These are phyloP conservation scores for Claviceps quebecensis DNA, from an alignment of 2,329 filamentous ascomycete genomes.

Conservation along the genomic window DNA sequence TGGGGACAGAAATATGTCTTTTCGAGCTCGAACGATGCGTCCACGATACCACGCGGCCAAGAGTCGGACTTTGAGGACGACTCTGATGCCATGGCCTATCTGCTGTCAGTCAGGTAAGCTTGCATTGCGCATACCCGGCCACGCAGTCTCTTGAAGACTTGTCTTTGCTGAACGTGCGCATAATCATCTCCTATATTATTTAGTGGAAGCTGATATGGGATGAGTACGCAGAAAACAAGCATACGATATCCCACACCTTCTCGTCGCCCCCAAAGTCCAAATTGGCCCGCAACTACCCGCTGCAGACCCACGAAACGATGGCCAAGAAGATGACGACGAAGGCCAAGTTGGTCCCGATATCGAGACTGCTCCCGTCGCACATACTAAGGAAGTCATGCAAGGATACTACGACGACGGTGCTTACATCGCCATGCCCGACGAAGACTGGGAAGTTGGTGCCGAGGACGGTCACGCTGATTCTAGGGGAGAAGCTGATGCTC, in stretches of 20 bases:
- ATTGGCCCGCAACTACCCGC: constrained; percentile 35
- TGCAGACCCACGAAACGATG: constrained; percentile 17
- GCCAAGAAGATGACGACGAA: constrained; percentile 17
- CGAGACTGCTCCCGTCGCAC: constrained; percentile 21
- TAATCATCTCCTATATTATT: not conserved
- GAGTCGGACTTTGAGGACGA: constrained; percentile 56
- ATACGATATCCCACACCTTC: constrained; percentile 54
- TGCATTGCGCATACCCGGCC: not conserved
- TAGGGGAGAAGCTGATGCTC: constrained; percentile 15
- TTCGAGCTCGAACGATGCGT: constrained; percentile 41
- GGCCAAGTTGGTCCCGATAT: constrained; percentile 21
- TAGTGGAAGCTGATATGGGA: constrained; percentile 30
- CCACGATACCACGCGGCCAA: constrained; percentile 32
- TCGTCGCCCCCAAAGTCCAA: constrained; percentile 46
- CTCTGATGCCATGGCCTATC: constrained; percentile 53
- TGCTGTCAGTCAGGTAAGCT: constrained; percentile 56
- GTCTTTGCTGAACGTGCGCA: constrained; percentile 2
- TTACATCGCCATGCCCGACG: constrained; percentile 49
- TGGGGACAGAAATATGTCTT: constrained; percentile 64
- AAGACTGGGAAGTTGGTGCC: constrained; percentile 17
- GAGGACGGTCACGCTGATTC: constrained; percentile 11
- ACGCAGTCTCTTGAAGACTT: not conserved
- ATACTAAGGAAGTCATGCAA: constrained; percentile 37
- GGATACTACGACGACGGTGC: constrained; percentile 68
- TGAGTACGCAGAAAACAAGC: constrained; percentile 57